phyloP scores from a whole-genome alignment of 225 moss, liverwort and hornwort genomes.

The Anthoceros angustus region DNA sequence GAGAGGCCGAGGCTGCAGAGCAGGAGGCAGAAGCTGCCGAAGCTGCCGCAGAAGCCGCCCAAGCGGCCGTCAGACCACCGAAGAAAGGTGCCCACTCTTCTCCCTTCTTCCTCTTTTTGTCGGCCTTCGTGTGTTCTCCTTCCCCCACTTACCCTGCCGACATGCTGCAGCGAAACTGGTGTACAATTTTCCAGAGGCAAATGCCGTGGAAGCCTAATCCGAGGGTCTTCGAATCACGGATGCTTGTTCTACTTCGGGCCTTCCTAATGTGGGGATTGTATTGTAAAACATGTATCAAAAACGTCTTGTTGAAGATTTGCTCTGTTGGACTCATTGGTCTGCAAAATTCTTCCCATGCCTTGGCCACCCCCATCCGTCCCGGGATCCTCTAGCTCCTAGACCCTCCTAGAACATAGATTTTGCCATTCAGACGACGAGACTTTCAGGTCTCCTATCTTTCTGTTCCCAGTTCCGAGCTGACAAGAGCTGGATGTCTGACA shows the following conservation, averaged over 20 bases:
- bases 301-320: background rate
- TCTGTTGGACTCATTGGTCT: background rate
- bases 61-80: constrained; percentile 65
- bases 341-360: background rate
- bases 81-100: constrained; percentile 90
- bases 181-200: background rate
- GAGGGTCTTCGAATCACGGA: background rate
- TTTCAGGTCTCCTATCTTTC: background rate
- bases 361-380: background rate
- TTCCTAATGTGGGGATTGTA: background rate
- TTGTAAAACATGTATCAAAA: constrained; percentile 6
- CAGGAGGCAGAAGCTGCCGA: constrained; percentile 92
- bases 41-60: constrained; percentile 90
- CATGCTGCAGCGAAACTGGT: background rate
- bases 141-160: background rate
- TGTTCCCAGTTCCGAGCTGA: background rate
- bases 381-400: background rate
- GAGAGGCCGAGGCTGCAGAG: constrained; percentile 88
- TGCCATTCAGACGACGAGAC: background rate
- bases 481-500: background rate
- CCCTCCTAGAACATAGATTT: background rate
- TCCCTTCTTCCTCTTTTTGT: constrained; percentile 7
- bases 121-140: background rate
- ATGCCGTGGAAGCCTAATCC: constrained; percentile 2
- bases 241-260: background rate